These are phyloP conservation scores for Citrus hindsii DNA, from an alignment of 345 rosid species.

Conservation along the genomic window DNA sequence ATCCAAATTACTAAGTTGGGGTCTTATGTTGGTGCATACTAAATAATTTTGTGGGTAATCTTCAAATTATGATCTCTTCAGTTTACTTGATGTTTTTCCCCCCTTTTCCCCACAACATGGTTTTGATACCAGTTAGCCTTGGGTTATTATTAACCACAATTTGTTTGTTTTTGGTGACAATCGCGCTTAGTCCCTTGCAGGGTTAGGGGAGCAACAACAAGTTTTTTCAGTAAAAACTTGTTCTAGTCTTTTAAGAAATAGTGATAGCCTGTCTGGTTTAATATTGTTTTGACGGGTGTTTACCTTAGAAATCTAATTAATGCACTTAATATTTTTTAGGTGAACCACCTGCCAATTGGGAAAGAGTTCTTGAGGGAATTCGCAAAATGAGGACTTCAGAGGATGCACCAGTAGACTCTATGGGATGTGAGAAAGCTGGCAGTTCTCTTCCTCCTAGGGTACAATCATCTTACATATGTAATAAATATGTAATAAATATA, in stretches of 20 bases:
- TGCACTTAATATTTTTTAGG: too few relatives aligned
- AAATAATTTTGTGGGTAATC: background rate
- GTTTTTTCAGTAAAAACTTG: too few relatives aligned
- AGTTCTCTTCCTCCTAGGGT: constrained; percentile 65
- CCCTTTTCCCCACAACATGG: background rate
- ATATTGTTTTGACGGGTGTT: background rate
- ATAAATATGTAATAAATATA: too few relatives aligned
- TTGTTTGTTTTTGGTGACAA: background rate
- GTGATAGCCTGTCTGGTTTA: background rate
- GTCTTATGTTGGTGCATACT: background rate
- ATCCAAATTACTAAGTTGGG: background rate
- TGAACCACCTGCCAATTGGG: constrained; percentile 55
- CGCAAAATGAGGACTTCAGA: constrained; percentile 60
- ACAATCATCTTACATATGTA: constrained; percentile 1
- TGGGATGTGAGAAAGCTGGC: constrained; percentile 84
- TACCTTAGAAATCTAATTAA: background rate
- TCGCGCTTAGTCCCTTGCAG: too few relatives aligned
- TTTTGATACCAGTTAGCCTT: background rate
- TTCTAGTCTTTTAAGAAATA: background rate
- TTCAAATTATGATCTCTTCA: too few relatives aligned
- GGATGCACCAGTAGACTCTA: constrained; percentile 72
- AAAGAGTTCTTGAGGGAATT: constrained; percentile 61
- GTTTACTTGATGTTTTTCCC: too few relatives aligned
- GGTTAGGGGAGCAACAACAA: too few relatives aligned
- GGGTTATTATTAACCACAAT: too few relatives aligned